Evolutionary conservation across 2,329 filamentous ascomycete species (phyloP).

Genomic region (Aspergillus clavatus): DNA sequence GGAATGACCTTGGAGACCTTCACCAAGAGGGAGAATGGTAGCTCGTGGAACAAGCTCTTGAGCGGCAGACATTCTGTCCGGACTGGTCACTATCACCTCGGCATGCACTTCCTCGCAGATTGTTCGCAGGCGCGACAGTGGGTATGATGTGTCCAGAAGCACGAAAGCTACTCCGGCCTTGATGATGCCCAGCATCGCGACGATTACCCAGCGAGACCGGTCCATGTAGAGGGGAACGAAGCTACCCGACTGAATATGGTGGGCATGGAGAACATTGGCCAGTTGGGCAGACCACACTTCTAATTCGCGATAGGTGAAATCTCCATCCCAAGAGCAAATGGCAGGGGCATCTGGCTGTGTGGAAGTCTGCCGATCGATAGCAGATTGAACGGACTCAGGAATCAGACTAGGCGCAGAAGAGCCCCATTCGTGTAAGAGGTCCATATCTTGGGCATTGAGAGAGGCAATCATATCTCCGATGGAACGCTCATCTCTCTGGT

Average conservation of each 20-base stretch:
- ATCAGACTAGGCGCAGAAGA: neutral
- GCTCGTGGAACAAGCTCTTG: neutral
- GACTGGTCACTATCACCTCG: neutral
- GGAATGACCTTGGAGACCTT: neutral
- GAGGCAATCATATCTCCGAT: neutral
- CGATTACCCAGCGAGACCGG: conserved; percentile 16
- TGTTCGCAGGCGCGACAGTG: neutral
- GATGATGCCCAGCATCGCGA: conserved; percentile 14
- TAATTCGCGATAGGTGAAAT: conserved; percentile 22
- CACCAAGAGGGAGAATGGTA: neutral
- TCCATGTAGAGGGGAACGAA: conserved; percentile 22
- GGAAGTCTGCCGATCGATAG: neutral
- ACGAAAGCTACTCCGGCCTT: conserved; percentile 20
- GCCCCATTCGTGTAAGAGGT: conserved; percentile 8
- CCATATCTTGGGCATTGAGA: neutral
- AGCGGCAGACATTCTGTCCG: neutral
- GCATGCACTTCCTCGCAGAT: neutral
- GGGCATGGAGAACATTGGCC: conserved; percentile 22
- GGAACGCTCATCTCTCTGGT: conserved; percentile 4
- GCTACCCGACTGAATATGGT: conserved; percentile 24
- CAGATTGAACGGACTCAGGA: neutral
- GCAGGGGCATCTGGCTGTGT: conserved; percentile 12
- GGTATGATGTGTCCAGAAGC: conserved; percentile 16
- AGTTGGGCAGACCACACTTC: conserved; percentile 24
- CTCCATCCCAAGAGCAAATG: conserved; percentile 26